Conservation (phyloP, 768 basidiomycete species). For the Steccherinum ochraceum region DNA sequence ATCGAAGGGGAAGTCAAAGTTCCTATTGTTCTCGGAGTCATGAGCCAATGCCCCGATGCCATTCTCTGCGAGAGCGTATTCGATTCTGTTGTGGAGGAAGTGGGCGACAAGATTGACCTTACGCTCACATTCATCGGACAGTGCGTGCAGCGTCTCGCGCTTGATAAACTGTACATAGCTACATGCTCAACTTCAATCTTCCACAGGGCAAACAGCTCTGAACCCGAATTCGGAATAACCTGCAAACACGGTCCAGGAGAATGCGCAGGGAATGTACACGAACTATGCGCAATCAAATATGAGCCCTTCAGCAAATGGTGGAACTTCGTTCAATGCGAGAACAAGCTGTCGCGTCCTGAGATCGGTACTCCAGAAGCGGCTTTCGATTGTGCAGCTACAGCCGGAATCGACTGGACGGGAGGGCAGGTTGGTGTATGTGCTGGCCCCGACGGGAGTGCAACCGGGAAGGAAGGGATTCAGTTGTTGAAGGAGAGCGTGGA, state of each 20-base stretch:
- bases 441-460: conserved; percentile 58
- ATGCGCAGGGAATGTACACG: conserved; percentile 85
- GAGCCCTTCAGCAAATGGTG: conserved; percentile 60
- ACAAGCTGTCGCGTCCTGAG: conserved; percentile 52
- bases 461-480: conserved; percentile 53
- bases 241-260: conserved; percentile 80
- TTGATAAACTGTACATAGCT: background rate
- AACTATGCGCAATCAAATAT: conserved; percentile 73
- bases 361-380: conserved; percentile 67
- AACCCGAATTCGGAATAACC: conserved; percentile 66
- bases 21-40: conserved; percentile 50
- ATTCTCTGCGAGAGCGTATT: conserved; percentile 74
- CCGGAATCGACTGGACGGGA: conserved; percentile 62
- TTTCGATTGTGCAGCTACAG: conserved; percentile 54
- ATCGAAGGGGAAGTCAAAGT: conserved; percentile 29
- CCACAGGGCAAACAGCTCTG: conserved; percentile 62
- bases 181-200: conserved; percentile 4
- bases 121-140: conserved; percentile 67
- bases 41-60: conserved; percentile 80
- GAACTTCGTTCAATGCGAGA: conserved; percentile 79
- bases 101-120: conserved; percentile 59
- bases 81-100: conserved; percentile 59
- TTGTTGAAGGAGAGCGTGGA: conserved; percentile 57
- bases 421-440: conserved; percentile 53
- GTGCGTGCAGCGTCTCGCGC: conserved; percentile 37